A percentile compares a stretch with the other conserved stretches of the same genome.
These are phyloP conservation scores for Xylaria sp. DNA, from an alignment of 2,329 filamentous ascomycete species.

Conservation along the genomic window DNA sequence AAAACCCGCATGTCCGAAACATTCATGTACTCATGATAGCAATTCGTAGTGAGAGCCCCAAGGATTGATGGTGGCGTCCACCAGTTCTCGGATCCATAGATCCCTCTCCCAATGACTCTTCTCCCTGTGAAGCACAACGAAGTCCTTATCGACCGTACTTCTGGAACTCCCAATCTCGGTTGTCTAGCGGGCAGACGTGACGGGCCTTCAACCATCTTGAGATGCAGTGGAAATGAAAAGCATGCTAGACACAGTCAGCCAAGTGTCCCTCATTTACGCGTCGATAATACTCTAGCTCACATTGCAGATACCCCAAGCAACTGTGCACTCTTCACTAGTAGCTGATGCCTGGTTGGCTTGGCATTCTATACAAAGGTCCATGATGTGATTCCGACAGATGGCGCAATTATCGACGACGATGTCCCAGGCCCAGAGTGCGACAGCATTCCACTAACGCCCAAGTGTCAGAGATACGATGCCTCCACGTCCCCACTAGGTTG, in stretches of 20 bases:
- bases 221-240: conserved; percentile 99
- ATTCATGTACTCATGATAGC: neutral
- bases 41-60: conserved; percentile 11
- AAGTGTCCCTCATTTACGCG: neutral
- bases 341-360: conserved; percentile 98
- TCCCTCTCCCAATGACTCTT: neutral
- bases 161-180: conserved; percentile 99
- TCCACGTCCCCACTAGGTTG: neutral
- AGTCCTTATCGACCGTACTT: conserved; percentile 80
- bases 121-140: neutral
- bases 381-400: conserved; percentile 99
- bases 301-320: conserved; percentile 99
- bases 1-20: neutral
- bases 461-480: conserved; percentile 32
- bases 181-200: conserved; percentile 96
- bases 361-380: conserved; percentile 99
- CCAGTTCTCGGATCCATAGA: conserved; percentile 1
- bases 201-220: conserved; percentile 99
- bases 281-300: conserved; percentile 64
- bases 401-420: conserved; percentile 99
- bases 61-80: neutral
- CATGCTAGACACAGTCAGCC: conserved; percentile 74
- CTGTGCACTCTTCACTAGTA: conserved; percentile 97
- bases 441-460: conserved; percentile 86
- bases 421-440: conserved; percentile 98